Base-by-base conservation (phyloP, 1,139 yeast genomes). In the Suhomyces guaymorum region DNA sequence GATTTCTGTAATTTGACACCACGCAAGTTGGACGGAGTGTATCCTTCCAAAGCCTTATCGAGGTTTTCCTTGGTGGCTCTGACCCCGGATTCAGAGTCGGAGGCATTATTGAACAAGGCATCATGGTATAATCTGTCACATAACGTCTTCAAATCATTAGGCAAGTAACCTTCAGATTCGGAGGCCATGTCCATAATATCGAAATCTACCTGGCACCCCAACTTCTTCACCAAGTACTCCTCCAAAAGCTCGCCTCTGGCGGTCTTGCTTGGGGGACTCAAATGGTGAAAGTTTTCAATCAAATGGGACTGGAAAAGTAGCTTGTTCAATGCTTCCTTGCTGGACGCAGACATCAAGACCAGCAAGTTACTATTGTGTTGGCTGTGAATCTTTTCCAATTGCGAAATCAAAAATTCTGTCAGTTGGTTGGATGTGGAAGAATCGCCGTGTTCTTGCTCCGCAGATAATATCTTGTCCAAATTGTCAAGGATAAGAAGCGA, bases 101-200 rank as follows among this genome's bases (percentile, higher is more conserved):
- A 41, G 38, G 49, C 45, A 19, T 52, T 47, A 23, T 56, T 52
- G 27, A 77, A 70, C n/a, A 79, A 48, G 1, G 74, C 61, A 46
- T 82, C 88, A 49, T 84, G 90, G 46, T 80, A 78, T 4, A 89
- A 75, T 49, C 96, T 70, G 47, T 88, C 96, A 24, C 79, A 73
- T 17, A 92, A 61, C 6, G 78, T 75, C 60, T 80, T 78, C 41
- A 92, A 57, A 55, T 92, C 98, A 24, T 81, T 78, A 0, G 97
- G 95, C 25, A 87, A 75, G 55, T 82, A 92, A 0, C 97, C 97
- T 51, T 92, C 97, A 0, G 96, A 85, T 38, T 82, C 92, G 16
- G 76, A 58, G 24, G 89, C 82, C 46, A 89, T 69, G 49, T 87
- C 95, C 58, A 82, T 71, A 10, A 81, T 52, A 49, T 83, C 90